Evolutionary conservation across 306 rosid species (phyloP).

Genomic region (Albizia julibrissin): DNA sequence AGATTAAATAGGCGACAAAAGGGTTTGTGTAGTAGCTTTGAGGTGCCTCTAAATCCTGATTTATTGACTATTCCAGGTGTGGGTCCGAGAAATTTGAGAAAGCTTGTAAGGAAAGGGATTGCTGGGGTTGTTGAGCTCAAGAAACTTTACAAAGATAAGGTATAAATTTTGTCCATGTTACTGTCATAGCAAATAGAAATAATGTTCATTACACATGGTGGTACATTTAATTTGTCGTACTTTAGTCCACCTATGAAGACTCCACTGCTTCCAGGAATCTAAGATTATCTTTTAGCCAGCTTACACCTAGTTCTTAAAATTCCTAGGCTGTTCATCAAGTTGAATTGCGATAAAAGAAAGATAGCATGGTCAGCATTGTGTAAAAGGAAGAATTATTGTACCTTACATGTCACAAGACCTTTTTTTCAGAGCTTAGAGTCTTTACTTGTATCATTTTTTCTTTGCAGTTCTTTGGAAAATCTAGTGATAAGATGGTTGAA

Average conservation of each 20-base stretch:
- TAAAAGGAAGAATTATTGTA: neutral
- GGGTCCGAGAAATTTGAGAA: slow-evolving; percentile 87
- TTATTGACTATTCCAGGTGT: slow-evolving; percentile 94
- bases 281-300: too few relatives aligned
- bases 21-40: slow-evolving; percentile 38
- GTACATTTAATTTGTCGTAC: neutral
- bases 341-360: neutral
- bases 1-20: slow-evolving; percentile 60
- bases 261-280: too few relatives aligned
- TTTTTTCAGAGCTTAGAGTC: neutral
- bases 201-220: neutral
- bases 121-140: slow-evolving; percentile 88
- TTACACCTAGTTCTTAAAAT: too few relatives aligned
- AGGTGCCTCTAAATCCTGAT: slow-evolving; percentile 65
- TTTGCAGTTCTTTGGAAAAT: slow-evolving; percentile 85
- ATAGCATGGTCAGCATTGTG: neutral
- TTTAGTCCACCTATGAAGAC: neutral
- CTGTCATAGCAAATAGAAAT: neutral
- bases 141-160: slow-evolving; percentile 90
- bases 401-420: neutral
- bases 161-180: slow-evolving; percentile 20
- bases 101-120: slow-evolving; percentile 82
- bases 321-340: too few relatives aligned
- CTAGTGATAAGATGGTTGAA: slow-evolving; percentile 91
- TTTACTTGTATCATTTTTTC: slow-evolving; percentile 1